These are phyloP conservation scores for Podila horticola DNA, from an alignment of 192 early-diverging fungal genomes.

Conservation along the genomic window DNA sequence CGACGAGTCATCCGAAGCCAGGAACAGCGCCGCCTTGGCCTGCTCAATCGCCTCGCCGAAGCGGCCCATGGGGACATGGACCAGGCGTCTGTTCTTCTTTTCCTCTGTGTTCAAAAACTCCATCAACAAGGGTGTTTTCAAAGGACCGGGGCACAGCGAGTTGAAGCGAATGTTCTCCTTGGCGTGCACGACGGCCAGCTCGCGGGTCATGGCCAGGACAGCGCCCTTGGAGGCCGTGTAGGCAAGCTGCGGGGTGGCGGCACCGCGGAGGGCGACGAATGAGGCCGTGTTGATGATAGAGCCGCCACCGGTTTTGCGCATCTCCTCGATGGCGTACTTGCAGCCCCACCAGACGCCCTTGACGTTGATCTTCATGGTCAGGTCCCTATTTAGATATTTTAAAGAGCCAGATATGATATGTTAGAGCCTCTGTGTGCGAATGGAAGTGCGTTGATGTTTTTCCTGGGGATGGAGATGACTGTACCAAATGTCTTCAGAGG, in stretches of 20 bases:
- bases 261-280: slow-evolving; percentile 81
- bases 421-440: background rate
- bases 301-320: slow-evolving; percentile 78
- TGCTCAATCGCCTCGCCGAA: slow-evolving; percentile 92
- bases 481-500: slow-evolving; percentile 83
- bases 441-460: too few relatives aligned
- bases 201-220: slow-evolving; percentile 86
- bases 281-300: slow-evolving; percentile 88
- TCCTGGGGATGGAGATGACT: too few relatives aligned
- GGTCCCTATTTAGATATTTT: slow-evolving; percentile 56
- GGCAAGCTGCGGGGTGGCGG: slow-evolving; percentile 86
- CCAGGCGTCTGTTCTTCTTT: slow-evolving; percentile 82
- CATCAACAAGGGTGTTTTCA: slow-evolving; percentile 84
- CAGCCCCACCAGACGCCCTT: slow-evolving; percentile 93
- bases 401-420: background rate
- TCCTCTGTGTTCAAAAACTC: slow-evolving; percentile 86
- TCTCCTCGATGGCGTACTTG: slow-evolving; percentile 81
- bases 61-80: slow-evolving; percentile 85
- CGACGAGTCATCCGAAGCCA: slow-evolving; percentile 81
- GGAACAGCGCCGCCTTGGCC: slow-evolving; percentile 82
- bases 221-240: slow-evolving; percentile 92
- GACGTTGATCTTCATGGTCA: slow-evolving; percentile 84
- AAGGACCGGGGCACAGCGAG: slow-evolving; percentile 82
- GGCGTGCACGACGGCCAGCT: slow-evolving; percentile 85
- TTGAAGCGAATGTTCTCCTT: slow-evolving; percentile 90